Percentiles rank a stretch among this genome's conserved stretches.
Evolutionary conservation across 345 rosid genomes (phyloP).

Genomic region (Citrus trifoliata): DNA sequence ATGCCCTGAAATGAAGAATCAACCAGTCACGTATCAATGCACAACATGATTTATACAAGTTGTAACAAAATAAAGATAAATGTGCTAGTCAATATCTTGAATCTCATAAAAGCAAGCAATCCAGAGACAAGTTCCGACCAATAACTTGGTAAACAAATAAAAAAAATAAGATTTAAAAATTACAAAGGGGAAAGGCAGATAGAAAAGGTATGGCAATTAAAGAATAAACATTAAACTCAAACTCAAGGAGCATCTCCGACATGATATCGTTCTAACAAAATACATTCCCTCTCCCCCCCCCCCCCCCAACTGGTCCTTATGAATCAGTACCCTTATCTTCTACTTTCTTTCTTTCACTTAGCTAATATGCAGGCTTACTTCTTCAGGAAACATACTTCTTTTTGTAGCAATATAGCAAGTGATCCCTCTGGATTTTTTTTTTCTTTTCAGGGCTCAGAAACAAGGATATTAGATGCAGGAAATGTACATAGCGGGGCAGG

Average conservation of each 20-base stretch:
- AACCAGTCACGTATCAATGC: conserved; percentile 12
- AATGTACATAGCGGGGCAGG: too few relatives aligned
- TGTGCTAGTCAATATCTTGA: background rate
- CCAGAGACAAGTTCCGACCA: background rate
- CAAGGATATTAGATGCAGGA: too few relatives aligned
- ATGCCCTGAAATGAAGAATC: conserved; percentile 64
- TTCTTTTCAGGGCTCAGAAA: too few relatives aligned
- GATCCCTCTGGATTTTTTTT: background rate
- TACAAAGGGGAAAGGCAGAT: background rate
- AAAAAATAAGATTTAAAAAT: background rate
- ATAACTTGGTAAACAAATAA: background rate
- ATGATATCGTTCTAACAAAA: background rate
- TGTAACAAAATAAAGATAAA: background rate
- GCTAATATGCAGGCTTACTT: background rate
- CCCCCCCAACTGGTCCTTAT: background rate
- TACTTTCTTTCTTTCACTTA: background rate
- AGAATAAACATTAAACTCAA: background rate
- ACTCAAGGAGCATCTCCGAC: background rate
- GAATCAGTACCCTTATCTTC: background rate
- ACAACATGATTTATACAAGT: background rate
- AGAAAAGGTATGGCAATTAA: background rate
- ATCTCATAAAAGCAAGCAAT: background rate
- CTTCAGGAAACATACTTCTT: background rate
- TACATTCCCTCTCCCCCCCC: too few relatives aligned
- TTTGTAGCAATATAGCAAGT: background rate